Base-by-base conservation (phyloP, 306 rosid genomes). In the Vicia faba region DNA sequence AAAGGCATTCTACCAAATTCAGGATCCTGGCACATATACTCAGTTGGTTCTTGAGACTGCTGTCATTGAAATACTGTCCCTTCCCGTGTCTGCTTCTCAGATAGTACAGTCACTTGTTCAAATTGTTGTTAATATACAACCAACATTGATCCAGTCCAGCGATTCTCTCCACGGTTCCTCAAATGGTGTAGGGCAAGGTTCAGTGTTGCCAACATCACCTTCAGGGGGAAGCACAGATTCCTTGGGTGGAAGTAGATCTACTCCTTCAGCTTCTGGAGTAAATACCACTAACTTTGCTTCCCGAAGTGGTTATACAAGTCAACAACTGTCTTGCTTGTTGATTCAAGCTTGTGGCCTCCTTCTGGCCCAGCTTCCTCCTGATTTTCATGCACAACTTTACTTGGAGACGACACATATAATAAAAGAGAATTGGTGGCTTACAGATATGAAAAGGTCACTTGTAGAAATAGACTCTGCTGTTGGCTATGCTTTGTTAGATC, bases 151-250 rank as follows among this genome's bases (percentile, higher is more conserved):
- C 76, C 96, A 88, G 75, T 93, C 97, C 53, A 86, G 89, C 78
- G 86, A 81, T 75, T 89, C 88, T 81, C 84, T 86, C 49, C 91
- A 88, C 49, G 88, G 91, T 56, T 81, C 90, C 75, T 84, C 91
- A 14, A 93, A 74, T 75, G 79, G 89, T 78, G 83, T 79, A 73
- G 96, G 96, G 25, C 98, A 89, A 75, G 85, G 91, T 72, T 86
- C 97, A 1, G 90, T 87, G 11, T 82, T 93, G 70, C 98, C 98
- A 44, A 88, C 97, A 40, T 93, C 98, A 49, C 98, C 98, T 78
- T 93, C 98, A 5, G 98, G 97, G 23, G 98, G 98, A 70, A 93
- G 97, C 87, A 80, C 98, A 67, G 98, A 93, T 81, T 93, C 98
- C 77, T 80, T 93, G 20, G 82, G 95, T 65, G 89, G 95, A 45